phyloP scores from a whole-genome alignment of 495 filamentous ascomycete species.

The Aspergillus ellipticus region DNA sequence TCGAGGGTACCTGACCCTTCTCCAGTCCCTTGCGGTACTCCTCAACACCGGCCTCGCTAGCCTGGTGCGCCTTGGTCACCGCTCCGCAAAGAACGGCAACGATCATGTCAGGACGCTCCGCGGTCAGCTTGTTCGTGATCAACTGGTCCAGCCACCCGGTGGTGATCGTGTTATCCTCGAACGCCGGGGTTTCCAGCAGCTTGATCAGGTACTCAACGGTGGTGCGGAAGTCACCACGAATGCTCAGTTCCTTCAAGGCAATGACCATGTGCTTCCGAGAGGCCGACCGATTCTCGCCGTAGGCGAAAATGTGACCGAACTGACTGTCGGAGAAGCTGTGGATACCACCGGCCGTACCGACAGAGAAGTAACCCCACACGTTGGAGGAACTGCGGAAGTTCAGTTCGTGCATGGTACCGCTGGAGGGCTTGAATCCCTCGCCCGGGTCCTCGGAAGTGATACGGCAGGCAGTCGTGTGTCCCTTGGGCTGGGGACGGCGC shows the following conservation, averaged over 20 bases:
- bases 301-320: slow-evolving; percentile 99
- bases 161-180: slow-evolving; percentile 98
- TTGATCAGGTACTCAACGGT: slow-evolving; percentile 99
- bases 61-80: slow-evolving; percentile 89
- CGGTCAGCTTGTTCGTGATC: slow-evolving; percentile 95
- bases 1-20: slow-evolving; percentile 93
- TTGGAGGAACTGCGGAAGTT: slow-evolving; percentile 99
- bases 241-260: slow-evolving; percentile 96
- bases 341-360: slow-evolving; percentile 92
- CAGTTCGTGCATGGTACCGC: slow-evolving; percentile 97
- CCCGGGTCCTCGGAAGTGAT: slow-evolving; percentile 99
- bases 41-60: slow-evolving; percentile 78
- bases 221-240: slow-evolving; percentile 98
- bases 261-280: slow-evolving; percentile 99
- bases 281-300: slow-evolving; percentile 91
- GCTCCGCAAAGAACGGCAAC: slow-evolving; percentile 91
- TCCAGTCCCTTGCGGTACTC: slow-evolving; percentile 89
- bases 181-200: slow-evolving; percentile 94
- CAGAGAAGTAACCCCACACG: slow-evolving; percentile 99
- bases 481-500: slow-evolving; percentile 85
- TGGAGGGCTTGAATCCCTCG: slow-evolving; percentile 99
- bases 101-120: slow-evolving; percentile 89
- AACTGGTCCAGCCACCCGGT: slow-evolving; percentile 99
- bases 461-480: slow-evolving; percentile 96
- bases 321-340: slow-evolving; percentile 99